Evolutionary conservation across 164 flowering plant species (phyloP), one percentile per base, ranked within the genome.

Genomic region (Macadamia integrifolia): DNA sequence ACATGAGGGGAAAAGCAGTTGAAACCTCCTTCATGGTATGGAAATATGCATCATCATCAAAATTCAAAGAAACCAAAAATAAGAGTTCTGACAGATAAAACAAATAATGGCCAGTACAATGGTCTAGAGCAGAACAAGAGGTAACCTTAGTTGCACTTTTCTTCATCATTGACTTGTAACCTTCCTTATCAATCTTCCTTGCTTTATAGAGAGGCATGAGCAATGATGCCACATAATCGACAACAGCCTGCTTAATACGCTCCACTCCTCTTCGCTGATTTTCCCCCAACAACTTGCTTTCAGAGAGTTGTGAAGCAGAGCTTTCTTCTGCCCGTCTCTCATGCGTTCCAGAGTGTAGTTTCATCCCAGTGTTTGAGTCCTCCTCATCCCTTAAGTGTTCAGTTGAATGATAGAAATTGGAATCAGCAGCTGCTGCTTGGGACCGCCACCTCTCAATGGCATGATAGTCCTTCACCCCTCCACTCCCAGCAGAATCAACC

Each of bases 371-470:
- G 68, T 75, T 88, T 60, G 96, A 90, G 68, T 86, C 93, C 69
- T 87, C 98, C 82, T 90, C 99, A 77, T 92, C 97, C 69, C 76
- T 82, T 44, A 81, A 57, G 59, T 78, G 82, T 70, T 75, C 49
- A 14, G 72, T 63, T 14, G 74, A 76, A 70, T 78, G 72, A 67
- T 55, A 84, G 77, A 80, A 88, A 61, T 84, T 85, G 66, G 85
- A 70, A 82, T 80, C 88, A 65, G 89, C 96, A 40, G 93, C 97
- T 40, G 89, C 90, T 23, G 99, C 97, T 80, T 95, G 99, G 60
- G 87, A 86, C 70, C 88, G 98, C 99, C 98, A 94, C 79, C 92
- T 90, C 64, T 95, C 99, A 73, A 92, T 92, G 65, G 90, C 99
- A 78, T 80, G 87, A 75, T 79, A 84, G 73, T 95, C 98, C 72